Evolutionary conservation across 164 flowering plant species (phyloP).

Genomic region (Aristolochia contorta): DNA sequence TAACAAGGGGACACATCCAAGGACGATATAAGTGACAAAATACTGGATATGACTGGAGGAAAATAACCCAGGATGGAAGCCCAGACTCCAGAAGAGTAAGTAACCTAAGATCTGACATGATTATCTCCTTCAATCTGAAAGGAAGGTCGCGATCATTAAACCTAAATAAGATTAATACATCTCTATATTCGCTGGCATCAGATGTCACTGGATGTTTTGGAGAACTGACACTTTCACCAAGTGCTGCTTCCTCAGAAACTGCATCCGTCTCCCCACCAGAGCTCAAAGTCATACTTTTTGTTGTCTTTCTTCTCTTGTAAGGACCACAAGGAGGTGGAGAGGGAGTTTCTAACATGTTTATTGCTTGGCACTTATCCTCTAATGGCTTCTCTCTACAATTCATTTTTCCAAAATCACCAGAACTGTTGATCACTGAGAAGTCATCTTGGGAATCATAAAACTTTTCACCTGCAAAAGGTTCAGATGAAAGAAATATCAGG

Average conservation of each 20-base stretch:
- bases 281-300: too few species aligned
- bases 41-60: constrained; percentile 27
- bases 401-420: too few species aligned
- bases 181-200: constrained; percentile 6
- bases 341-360: background rate
- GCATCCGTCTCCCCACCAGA: too few species aligned
- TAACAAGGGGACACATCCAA: constrained; percentile 26
- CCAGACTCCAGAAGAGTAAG: constrained; percentile 24
- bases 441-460: too few species aligned
- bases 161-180: constrained; percentile 16
- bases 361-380: too few species aligned
- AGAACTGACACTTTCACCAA: background rate
- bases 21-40: constrained; percentile 21
- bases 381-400: too few species aligned
- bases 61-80: constrained; percentile 32
- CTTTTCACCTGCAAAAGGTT: too few species aligned
- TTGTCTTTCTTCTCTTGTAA: too few species aligned
- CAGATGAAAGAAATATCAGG: too few species aligned
- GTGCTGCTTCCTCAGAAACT: constrained; percentile 1
- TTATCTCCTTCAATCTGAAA: constrained; percentile 18
- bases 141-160: constrained; percentile 21
- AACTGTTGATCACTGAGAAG: too few species aligned
- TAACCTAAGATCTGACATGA: constrained; percentile 22
- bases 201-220: constrained; percentile 2
- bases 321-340: too few species aligned